phyloP scores from a whole-genome alignment of 139 green algal genomes.

The Ettlia oleoabundans region DNA sequence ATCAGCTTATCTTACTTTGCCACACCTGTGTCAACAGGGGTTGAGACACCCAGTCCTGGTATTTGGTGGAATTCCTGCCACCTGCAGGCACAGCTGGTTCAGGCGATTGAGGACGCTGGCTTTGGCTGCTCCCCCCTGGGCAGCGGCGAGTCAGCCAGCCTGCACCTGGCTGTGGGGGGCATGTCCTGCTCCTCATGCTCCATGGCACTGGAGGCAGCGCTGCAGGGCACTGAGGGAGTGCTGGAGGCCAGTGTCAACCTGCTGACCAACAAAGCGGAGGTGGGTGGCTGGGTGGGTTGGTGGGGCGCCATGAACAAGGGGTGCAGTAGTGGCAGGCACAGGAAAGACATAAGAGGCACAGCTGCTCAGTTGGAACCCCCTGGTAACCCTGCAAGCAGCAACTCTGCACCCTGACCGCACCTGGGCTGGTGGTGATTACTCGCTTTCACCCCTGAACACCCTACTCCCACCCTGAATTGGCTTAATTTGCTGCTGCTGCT shows the following conservation, averaged over 20 bases:
- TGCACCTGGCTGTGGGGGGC: conserved; percentile 18
- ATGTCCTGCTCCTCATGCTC: conserved; percentile 31
- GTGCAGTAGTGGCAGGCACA: too few species aligned
- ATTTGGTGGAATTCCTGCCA: not conserved
- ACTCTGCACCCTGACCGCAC: not conserved
- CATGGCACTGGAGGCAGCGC: conserved; percentile 10
- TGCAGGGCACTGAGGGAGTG: conserved; percentile 14
- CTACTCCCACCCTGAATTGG: too few species aligned
- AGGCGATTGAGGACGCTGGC: conserved; percentile 21
- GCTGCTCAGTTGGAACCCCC: too few species aligned
- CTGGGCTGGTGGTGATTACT: too few species aligned
- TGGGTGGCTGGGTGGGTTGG: too few species aligned
- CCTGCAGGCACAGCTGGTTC: conserved; percentile 11
- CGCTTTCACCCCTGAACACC: too few species aligned
- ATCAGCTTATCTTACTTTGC: too few species aligned
- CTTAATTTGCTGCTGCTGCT: too few species aligned
- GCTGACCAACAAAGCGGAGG: conserved; percentile 19
- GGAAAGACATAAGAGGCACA: too few species aligned
- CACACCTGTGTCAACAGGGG: too few species aligned
- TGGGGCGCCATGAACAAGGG: too few species aligned
- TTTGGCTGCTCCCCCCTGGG: conserved; percentile 40
- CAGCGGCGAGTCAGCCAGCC: conserved; percentile 58
- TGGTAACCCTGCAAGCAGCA: too few species aligned
- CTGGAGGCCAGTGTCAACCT: conserved; percentile 9
- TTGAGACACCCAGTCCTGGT: not conserved